Evolutionary conservation across 495 filamentous ascomycete species (phyloP), one percentile per base, ranked within the genome.

Genomic region (Aspergillus egyptiacus): DNA sequence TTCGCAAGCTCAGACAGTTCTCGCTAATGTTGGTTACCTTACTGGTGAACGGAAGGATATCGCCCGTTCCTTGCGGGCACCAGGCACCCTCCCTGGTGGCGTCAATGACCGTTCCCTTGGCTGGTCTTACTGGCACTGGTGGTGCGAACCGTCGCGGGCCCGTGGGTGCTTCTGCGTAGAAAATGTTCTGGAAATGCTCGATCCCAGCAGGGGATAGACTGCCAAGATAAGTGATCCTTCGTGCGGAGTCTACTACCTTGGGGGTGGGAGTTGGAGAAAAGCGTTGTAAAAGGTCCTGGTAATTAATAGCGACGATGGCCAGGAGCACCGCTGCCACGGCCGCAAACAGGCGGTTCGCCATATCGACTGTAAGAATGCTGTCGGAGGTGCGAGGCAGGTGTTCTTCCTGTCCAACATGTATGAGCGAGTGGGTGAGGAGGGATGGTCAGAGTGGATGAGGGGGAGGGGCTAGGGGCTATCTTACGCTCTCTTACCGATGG

Each of bases 161-260:
- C 11, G 59, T 36, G 3, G 73, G 74, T 38, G 68, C 66, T 48
- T 72, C 36, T 1, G 65, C 74, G 44, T 68, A 77, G 15, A 67
- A 67, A 20, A 77, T 71, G 24, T 66, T 66, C 9, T 71, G 60
- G 51, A 75, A 77, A 6, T 64, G 64, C 17, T 77, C 72, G 23
- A 75, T 55, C 0, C 58, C 65, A 10, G 25, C 11, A 10, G 36
- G 37, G 40, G 23, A 28, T 5, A 15, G 19, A 25, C 43, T 55
- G 4, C 51, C 51, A 2, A 25, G 24, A 30, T 55, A 58, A 17
- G 47, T 54, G 41, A 58, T 48, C 2, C 51, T 18, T 7, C 36
- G 50, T 19, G 20, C 7, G 5, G 15, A 8, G 19, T 53, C 50
- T 1, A 32, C 19, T 5, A 49, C 45, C 6, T 13, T 45, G 1